These are phyloP conservation scores for Acaromyces ingoldii DNA, from an alignment of 1,284 basidiomycete genomes.

Conservation along the genomic window DNA sequence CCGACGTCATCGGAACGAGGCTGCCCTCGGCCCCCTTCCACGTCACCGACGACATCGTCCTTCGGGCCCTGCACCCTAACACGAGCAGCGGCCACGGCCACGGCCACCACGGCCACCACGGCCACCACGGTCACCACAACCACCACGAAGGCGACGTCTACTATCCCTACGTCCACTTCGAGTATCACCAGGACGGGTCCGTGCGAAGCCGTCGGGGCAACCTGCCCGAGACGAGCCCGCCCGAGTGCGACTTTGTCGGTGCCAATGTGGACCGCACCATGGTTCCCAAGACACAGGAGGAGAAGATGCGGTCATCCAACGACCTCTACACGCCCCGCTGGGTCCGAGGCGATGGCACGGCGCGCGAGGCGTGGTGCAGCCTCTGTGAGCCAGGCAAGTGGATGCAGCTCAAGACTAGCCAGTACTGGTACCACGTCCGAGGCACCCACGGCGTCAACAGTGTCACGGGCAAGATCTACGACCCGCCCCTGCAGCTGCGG, in stretches of 20 bases:
- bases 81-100: constrained; percentile 31
- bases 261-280: too few species aligned
- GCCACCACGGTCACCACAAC: constrained; percentile 19
- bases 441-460: constrained; percentile 37
- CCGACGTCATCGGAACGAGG: too few species aligned
- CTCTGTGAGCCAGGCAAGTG: constrained; percentile 35
- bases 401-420: constrained; percentile 36
- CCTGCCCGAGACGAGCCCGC: too few species aligned
- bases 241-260: too few species aligned
- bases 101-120: constrained; percentile 34
- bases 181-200: too few species aligned
- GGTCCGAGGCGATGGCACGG: constrained; percentile 32
- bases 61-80: constrained; percentile 20
- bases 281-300: constrained; percentile 27
- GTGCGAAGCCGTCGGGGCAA: too few species aligned
- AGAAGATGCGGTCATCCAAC: constrained; percentile 34
- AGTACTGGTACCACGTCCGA: constrained; percentile 41
- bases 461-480: constrained; percentile 29
- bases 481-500: constrained; percentile 29
- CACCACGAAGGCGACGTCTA: too few species aligned
- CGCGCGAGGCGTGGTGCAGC: constrained; percentile 37
- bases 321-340: constrained; percentile 38
- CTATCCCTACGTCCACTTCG: too few species aligned
- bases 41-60: neutral
- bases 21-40: neutral